Conservation (phyloP, 192 early-diverging fungal species). For the Chytriomyces sp. region DNA sequence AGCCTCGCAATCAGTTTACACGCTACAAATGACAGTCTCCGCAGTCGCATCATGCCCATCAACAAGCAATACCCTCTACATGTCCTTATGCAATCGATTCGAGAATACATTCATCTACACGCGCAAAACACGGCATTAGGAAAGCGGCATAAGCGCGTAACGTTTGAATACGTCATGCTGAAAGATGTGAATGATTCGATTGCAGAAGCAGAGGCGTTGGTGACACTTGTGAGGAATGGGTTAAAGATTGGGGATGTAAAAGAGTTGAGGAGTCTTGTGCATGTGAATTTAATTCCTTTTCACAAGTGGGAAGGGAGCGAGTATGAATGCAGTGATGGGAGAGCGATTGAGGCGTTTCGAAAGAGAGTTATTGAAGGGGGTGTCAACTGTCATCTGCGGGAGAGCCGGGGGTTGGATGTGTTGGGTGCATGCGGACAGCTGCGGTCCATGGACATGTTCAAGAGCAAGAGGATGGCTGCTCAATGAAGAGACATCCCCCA, state of each 20-base stretch:
- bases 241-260: slow-evolving; percentile 7
- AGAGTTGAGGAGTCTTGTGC: slow-evolving; percentile 59
- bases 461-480: slow-evolving; percentile 4
- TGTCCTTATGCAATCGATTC: slow-evolving; percentile 72
- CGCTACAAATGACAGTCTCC: slow-evolving; percentile 76
- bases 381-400: slow-evolving; percentile 20
- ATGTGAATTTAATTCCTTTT: slow-evolving; percentile 77
- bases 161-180: slow-evolving; percentile 93
- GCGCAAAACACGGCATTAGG: slow-evolving; percentile 44
- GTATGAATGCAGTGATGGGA: slow-evolving; percentile 63
- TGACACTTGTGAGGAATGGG: slow-evolving; percentile 60
- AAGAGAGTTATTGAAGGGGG: slow-evolving; percentile 20
- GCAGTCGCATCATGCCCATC: slow-evolving; percentile 81
- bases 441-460: slow-evolving; percentile 31
- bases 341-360: slow-evolving; percentile 45
- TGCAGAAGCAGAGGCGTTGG: slow-evolving; percentile 70
- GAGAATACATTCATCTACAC: slow-evolving; percentile 53
- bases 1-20: slow-evolving; percentile 84
- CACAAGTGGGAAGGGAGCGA: slow-evolving; percentile 84
- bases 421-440: slow-evolving; percentile 40
- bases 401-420: slow-evolving; percentile 29
- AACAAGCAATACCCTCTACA: slow-evolving; percentile 82
- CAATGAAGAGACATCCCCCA: background rate
- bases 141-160: slow-evolving; percentile 70
- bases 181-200: slow-evolving; percentile 81